Conservation (phyloP, 192 early-diverging fungal species). For the Kappamyces sp. region DNA sequence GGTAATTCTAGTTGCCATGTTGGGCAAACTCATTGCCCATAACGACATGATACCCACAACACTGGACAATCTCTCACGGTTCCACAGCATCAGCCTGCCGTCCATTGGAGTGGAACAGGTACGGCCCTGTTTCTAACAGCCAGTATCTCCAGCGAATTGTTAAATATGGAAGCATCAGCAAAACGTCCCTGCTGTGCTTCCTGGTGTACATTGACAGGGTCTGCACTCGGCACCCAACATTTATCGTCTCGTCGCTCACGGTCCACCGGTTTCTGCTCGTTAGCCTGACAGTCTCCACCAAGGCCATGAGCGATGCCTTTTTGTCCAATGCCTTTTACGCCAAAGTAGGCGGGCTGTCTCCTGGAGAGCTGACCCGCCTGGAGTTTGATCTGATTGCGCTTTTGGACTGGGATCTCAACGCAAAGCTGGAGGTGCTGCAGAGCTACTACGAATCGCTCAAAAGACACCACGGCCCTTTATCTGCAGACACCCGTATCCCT, state of each 20-base stretch:
- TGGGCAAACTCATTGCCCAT: conserved; percentile 46
- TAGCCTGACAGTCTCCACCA: conserved; percentile 37
- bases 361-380: conserved; percentile 86
- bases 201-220: conserved; percentile 86
- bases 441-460: conserved; percentile 71
- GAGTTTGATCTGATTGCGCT: conserved; percentile 69
- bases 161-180: conserved; percentile 87
- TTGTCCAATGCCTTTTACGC: conserved; percentile 92
- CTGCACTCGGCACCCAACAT: conserved; percentile 54
- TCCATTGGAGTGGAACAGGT: conserved; percentile 71
- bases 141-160: conserved; percentile 82
- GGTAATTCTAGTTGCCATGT: conserved; percentile 28
- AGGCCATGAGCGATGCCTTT: conserved; percentile 86
- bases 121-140: neutral
- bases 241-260: conserved; percentile 64
- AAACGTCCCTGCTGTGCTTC: conserved; percentile 74
- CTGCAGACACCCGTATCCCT: neutral
- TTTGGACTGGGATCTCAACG: conserved; percentile 85
- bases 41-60: conserved; percentile 62
- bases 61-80: conserved; percentile 69
- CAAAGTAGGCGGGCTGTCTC: conserved; percentile 89
- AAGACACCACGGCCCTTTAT: neutral
- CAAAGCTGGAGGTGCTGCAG: conserved; percentile 72
- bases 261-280: conserved; percentile 11
- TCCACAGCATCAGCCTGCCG: conserved; percentile 88